Conservation (phyloP, 306 rosid species). For the Fragaria nilgerrensis region DNA sequence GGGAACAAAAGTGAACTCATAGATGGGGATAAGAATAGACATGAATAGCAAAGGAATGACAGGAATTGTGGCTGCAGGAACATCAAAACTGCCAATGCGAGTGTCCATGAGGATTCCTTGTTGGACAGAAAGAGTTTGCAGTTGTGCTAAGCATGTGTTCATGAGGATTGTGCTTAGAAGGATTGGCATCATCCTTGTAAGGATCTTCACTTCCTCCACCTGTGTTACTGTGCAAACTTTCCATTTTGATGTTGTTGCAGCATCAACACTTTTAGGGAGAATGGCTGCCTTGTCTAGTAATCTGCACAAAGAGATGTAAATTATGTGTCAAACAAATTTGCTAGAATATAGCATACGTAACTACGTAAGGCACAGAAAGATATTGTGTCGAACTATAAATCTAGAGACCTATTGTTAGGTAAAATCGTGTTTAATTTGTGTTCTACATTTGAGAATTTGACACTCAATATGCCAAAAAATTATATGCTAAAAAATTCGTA, state of each 20-base stretch:
- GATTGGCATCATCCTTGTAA: constrained; percentile 61
- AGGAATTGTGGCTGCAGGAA: constrained; percentile 53
- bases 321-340: not conserved
- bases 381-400: not conserved
- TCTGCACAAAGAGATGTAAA: constrained; percentile 21
- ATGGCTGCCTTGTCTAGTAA: constrained; percentile 57
- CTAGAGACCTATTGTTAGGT: not conserved
- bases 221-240: constrained; percentile 36
- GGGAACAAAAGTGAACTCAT: constrained; percentile 46
- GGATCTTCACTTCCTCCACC: constrained; percentile 54
- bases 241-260: constrained; percentile 37
- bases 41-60: constrained; percentile 56
- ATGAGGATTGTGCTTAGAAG: constrained; percentile 52
- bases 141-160: constrained; percentile 58
- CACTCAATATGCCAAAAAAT: not conserved
- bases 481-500: not conserved
- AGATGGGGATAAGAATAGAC: constrained; percentile 47
- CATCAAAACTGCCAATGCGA: constrained; percentile 13
- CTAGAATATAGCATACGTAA: not conserved
- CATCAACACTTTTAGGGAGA: constrained; percentile 25
- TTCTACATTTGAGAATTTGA: not conserved
- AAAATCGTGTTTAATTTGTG: not conserved
- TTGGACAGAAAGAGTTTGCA: constrained; percentile 52
- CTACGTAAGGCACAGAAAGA: not conserved
- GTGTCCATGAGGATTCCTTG: constrained; percentile 51